Evolutionary conservation across 331 rosid species (phyloP), one percentile per base, ranked within the genome.

Genomic region (Pyracantha coccinea): DNA sequence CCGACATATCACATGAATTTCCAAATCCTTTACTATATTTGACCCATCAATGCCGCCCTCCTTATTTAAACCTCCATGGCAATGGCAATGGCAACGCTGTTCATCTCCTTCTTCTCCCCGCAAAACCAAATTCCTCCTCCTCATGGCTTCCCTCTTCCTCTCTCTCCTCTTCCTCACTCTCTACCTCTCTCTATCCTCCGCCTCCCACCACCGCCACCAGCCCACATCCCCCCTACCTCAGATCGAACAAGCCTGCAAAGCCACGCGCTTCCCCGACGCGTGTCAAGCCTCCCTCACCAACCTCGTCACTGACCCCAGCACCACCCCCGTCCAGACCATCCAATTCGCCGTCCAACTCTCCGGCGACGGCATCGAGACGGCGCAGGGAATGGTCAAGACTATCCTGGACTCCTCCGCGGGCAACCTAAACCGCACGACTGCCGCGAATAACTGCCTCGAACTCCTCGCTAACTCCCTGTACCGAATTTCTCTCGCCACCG

Each of bases 231-330:
- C 59, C 19, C 3, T 0, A 0, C 38, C 83, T 2, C 80, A 5
- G 16, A 85, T 89, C 79, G 84, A 72, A 5, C 77, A 62, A 21
- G 97, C 91, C 78, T 94, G 99, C 81, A 86, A 79, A 15, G 97
- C 97, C 55, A 92, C 99, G 3, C 97, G 96, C 28, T 94, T 89
- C 77, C 89, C 97, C 0, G 82, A 69, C 45, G 81, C 61, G 57
- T 94, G 99, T 75, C 63, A 77, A 35, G 20, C 87, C 50, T 76
- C 96, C 38, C 86, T 94, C 29, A 0, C 90, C 53, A 55, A 74
- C 28, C 65, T 75, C 33, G 4, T 31, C 1, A n/a, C 70, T 35
- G 38, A 72, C 11, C 74, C 79, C 33, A 55, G 82, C 31, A 84
- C 97, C 0, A 17, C 87, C 17, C 16, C 91, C 0, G 25, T 85